A percentile compares a stretch with the other conserved stretches of the same genome.
Conservation (phyloP, 345 rosid genomes). For the Schrenkiella parvula region DNA sequence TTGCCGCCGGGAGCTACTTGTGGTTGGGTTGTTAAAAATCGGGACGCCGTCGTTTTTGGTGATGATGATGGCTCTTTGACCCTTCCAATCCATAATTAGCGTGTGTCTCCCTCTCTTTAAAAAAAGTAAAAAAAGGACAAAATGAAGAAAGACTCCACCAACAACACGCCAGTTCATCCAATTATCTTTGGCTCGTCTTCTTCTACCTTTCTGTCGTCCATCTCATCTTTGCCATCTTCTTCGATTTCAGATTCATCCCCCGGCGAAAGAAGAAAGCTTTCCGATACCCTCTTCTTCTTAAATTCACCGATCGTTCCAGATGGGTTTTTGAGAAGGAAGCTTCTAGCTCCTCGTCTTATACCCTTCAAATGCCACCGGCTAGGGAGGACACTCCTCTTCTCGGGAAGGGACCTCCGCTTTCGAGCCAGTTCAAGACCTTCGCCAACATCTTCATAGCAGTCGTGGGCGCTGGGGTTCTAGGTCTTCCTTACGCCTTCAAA, state of each 20-base stretch:
- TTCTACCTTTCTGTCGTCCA: neutral
- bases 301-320: no score
- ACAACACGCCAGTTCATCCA: constrained; percentile 21
- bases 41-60: neutral
- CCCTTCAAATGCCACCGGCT: constrained; percentile 26
- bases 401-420: constrained; percentile 39
- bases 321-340: constrained; percentile 43
- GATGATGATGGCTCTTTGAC: neutral
- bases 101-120: neutral
- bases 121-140: neutral
- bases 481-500: constrained; percentile 84
- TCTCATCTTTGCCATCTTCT: neutral
- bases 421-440: constrained; percentile 68
- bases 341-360: constrained; percentile 43
- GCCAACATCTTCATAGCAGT: constrained; percentile 88
- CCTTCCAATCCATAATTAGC: neutral
- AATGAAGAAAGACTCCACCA: neutral
- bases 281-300: neutral
- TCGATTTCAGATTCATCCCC: neutral
- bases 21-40: neutral
- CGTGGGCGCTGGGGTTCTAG: constrained; percentile 88
- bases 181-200: neutral
- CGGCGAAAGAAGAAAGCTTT: neutral
- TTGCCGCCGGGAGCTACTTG: neutral
- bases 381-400: constrained; percentile 75